Evolutionary conservation across 2,329 filamentous ascomycete genomes (phyloP), one percentile per base, ranked within the genome.

Genomic region (Cercospora sp.): DNA sequence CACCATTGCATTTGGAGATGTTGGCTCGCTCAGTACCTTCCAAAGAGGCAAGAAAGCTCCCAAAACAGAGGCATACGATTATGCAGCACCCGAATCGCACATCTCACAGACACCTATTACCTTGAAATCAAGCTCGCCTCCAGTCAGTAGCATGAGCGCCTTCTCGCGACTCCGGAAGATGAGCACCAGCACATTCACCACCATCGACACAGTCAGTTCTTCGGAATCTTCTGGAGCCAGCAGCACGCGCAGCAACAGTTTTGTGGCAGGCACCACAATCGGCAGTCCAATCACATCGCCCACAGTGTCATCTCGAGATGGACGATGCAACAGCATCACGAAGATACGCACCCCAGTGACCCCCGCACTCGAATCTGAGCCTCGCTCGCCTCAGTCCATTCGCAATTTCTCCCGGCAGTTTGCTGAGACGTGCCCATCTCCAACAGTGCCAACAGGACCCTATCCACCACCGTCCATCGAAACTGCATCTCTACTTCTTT

Each of bases 51-150:
- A 85, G 67, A 85, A 82, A 67, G 78, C 80, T 16, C 88, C 90
- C 69, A 88, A 91, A 72, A 88, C 88, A 69, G 91, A 92, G 75
- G 82, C 83, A 8, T 92, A 92, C 78, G 88, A 91, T 74, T 93
- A 93, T 74, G 87, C 87, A 1, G 89, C 91, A 0, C 91, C 91
- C 1, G 91, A 94, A 74, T 84, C 87, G 65, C 86, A 86, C n/a
- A 69, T 76, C 28, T 74, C 72, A 57, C 72, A 71, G 28, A 82
- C 82, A 81, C 75, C 83, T 80, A 45, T 81, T 81, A 23, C 72
- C 72, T 23, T 77, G 13, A 65, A 73, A 30, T 72, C 74, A 8
- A 77, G 70, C 42, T 69, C 75, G 12, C 76, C 76, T 13, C 70
- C 73, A 3, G 60, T 74, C 31, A 77, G 75, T 67, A 75, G 72